These are phyloP conservation scores for Amniculicola lignicola DNA, from an alignment of 495 filamentous ascomycete genomes.

Conservation along the genomic window DNA sequence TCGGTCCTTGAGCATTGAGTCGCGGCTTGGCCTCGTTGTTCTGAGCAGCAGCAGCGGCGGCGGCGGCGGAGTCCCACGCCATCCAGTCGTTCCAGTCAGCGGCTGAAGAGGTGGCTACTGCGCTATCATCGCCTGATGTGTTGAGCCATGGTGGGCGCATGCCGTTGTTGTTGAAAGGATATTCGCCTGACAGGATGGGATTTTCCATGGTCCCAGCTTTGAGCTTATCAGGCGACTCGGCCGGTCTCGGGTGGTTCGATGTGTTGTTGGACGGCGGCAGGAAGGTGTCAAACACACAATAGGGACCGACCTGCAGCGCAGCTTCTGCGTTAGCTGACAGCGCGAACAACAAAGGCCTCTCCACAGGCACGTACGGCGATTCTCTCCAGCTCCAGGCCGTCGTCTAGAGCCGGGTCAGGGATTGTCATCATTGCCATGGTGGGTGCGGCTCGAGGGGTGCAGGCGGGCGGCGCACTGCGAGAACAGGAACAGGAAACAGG, in stretches of 20 bases:
- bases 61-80: conserved; percentile 35
- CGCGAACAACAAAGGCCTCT: not conserved
- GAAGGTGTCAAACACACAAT: conserved; percentile 36
- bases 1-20: conserved; percentile 22
- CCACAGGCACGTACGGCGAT: conserved; percentile 31
- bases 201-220: conserved; percentile 23
- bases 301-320: conserved; percentile 31
- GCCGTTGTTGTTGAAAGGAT: conserved; percentile 5
- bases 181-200: conserved; percentile 26
- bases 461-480: not conserved
- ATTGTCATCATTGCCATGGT: conserved; percentile 12
- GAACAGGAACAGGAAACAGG: not conserved
- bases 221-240: not conserved
- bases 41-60: conserved; percentile 33
- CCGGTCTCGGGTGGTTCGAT: not conserved
- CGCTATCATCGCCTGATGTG: conserved; percentile 20
- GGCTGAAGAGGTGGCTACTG: conserved; percentile 9
- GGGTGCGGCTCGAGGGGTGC: not conserved
- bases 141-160: conserved; percentile 21
- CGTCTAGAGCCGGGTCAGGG: conserved; percentile 23
- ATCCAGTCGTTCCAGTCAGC: conserved; percentile 41
- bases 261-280: conserved; percentile 15
- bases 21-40: conserved; percentile 14
- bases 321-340: conserved; percentile 24
- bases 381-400: conserved; percentile 32